Conservation (phyloP, 2,329 filamentous ascomycete species). For the Orbilia ellipsospora region DNA sequence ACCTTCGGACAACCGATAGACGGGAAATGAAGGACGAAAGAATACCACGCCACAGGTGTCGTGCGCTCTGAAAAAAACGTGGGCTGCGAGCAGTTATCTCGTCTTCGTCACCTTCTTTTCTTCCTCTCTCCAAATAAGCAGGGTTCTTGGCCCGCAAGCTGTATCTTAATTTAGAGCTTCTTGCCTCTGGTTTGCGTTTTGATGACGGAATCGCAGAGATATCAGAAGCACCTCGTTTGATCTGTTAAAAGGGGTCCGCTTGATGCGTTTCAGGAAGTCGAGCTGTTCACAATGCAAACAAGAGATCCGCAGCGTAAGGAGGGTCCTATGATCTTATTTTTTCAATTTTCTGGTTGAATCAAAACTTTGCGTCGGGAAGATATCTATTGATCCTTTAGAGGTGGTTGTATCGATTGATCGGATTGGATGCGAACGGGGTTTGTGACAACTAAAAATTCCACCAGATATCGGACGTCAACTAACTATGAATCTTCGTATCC, state of each 20-base stretch:
- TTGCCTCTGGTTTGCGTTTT: slow-evolving; percentile 37
- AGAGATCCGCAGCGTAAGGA: slow-evolving; percentile 4
- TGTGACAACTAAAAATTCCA: slow-evolving; percentile 29
- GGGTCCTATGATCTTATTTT: slow-evolving; percentile 15
- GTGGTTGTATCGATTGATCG: slow-evolving; percentile 15
- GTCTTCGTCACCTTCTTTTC: not conserved
- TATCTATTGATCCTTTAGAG: slow-evolving; percentile 5
- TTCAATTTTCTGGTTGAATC: not conserved
- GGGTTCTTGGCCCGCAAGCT: slow-evolving; percentile 18
- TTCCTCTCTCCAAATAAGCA: slow-evolving; percentile 12
- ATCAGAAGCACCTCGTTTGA: slow-evolving; percentile 45
- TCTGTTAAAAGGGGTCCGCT: slow-evolving; percentile 44
- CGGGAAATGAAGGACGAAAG: slow-evolving; percentile 5
- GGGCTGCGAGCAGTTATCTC: slow-evolving; percentile 20
- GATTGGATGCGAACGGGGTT: slow-evolving; percentile 24
- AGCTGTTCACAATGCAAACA: slow-evolving; percentile 35
- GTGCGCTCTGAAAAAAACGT: slow-evolving; percentile 38
- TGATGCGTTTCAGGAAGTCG: slow-evolving; percentile 54
- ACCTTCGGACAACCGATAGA: slow-evolving; percentile 37
- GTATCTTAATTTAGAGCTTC: slow-evolving; percentile 54
- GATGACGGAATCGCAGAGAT: slow-evolving; percentile 54
- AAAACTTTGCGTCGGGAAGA: slow-evolving; percentile 9
- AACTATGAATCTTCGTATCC: slow-evolving; percentile 5
- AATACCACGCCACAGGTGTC: slow-evolving; percentile 52
- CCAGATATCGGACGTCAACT: slow-evolving; percentile 37